Evolutionary conservation across 2,329 filamentous ascomycete genomes (phyloP).

Genomic region (Aspergillus quadrilineatus): DNA sequence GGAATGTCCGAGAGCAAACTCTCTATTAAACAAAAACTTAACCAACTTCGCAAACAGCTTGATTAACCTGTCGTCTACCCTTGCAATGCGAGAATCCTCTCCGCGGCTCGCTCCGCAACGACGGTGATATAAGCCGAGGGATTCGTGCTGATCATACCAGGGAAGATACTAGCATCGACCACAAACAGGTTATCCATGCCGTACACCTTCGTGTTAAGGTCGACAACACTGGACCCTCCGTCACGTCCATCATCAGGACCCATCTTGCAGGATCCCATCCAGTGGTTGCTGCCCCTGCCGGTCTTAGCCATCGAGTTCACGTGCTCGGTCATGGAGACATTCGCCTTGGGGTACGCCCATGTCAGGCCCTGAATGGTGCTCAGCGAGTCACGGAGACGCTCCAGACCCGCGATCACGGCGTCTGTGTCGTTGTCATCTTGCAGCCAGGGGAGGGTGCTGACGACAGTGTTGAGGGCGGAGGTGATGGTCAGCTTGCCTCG

Average conservation of each 20-base stretch:
- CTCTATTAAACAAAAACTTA: too few species aligned
- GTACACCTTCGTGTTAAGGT: slow-evolving; percentile 26
- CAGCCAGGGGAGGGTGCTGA: slow-evolving; percentile 28
- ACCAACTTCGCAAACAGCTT: too few species aligned
- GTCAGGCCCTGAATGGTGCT: slow-evolving; percentile 21
- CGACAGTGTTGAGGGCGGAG: slow-evolving; percentile 25
- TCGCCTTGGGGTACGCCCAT: slow-evolving; percentile 13
- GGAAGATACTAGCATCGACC: slow-evolving; percentile 15
- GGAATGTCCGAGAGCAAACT: too few species aligned
- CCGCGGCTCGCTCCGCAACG: slow-evolving; percentile 17
- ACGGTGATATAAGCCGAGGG: slow-evolving; percentile 19
- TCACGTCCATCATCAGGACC: slow-evolving; percentile 21
- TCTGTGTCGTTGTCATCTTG: slow-evolving; percentile 23
- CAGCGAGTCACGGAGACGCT: slow-evolving; percentile 8
- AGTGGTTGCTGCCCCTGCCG: slow-evolving; percentile 13
- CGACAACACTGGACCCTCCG: slow-evolving; percentile 19
- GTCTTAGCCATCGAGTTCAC: slow-evolving; percentile 8
- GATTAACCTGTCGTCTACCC: too few species aligned
- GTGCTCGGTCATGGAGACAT: slow-evolving; percentile 8
- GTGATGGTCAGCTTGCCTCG: slow-evolving; percentile 27
- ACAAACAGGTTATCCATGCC: slow-evolving; percentile 32
- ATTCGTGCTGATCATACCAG: slow-evolving; percentile 17
- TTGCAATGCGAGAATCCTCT: slow-evolving; percentile 11
- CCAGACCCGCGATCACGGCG: slow-evolving; percentile 25
- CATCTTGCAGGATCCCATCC: slow-evolving; percentile 23